Base-by-base conservation (phyloP, 2,329 filamentous ascomycete species). In the Fusarium xylarioides region DNA sequence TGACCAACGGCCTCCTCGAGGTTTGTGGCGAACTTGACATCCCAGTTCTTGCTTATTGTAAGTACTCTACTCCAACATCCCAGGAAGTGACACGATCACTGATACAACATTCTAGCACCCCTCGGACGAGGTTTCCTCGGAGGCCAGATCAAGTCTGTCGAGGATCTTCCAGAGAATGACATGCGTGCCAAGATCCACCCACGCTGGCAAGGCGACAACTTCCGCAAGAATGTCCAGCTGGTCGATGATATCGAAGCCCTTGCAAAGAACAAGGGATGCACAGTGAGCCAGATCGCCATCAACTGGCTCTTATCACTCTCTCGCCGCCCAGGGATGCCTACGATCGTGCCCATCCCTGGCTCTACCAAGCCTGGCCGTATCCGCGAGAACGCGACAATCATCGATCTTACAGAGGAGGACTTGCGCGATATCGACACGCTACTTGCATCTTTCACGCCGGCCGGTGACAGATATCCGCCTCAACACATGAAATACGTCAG, bases 291-390 rank as follows among this genome's bases (percentile, higher is more conserved):
- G 81, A 83, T 94, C 34, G 91, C 91, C 19, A 83, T 94, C 60
- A 87, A 85, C 56, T 95, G 92, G 91, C 81, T 90, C 6, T 75
- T 85, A 49, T 81, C 85, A 4, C 81, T 90, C 44, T 86, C 84
- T 46, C 82, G 81, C 57, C 83, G 82, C 40, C 84, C 86, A 11
- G 89, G 87, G 43, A 85, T 88, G 85, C 88, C 87, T 28, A 80
- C 76, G 21, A 87, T 92, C 68, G 87, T 93, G 56, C 91, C 91
- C 11, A 92, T 93, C 68, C 91, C 91, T 0, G 91, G 91, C 6
- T 88, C 91, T 14, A 89, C 88, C 2, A 89, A 85, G 9, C 82
- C 81, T 15, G 85, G 82, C 42, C 84, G 90, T 28, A 85, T 92
- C 16, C 75, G 82, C n/a, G 91, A 93, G 83, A 93, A 93, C 74